Evolutionary conservation across 1,139 yeast genomes (phyloP).

Genomic region (Blastobotrys aristatus): DNA sequence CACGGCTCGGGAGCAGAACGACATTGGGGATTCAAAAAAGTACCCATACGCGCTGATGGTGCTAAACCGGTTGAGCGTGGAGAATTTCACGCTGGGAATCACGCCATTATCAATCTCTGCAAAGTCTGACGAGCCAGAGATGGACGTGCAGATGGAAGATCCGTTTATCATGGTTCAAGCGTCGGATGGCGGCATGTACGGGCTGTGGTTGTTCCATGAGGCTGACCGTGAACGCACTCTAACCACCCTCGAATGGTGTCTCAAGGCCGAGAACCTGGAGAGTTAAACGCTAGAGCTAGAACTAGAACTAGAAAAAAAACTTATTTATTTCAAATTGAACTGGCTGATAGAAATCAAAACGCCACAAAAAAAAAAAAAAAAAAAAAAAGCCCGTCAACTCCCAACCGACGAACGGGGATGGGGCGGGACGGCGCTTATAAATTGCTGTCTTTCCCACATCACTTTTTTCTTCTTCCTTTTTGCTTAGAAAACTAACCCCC

Average conservation of each 20-base stretch:
- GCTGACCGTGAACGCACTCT: conserved; percentile 62
- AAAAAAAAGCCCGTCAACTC: too few species aligned
- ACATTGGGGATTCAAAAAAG: conserved; percentile 23
- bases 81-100: conserved; percentile 76
- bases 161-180: conserved; percentile 76
- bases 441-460: too few species aligned
- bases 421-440: too few species aligned
- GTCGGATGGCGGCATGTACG: conserved; percentile 72
- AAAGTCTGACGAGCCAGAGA: conserved; percentile 44
- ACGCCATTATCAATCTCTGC: conserved; percentile 50
- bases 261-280: conserved; percentile 14
- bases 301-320: neutral
- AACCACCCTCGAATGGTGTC: conserved; percentile 50
- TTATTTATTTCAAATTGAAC: too few species aligned
- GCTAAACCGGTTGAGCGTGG: conserved; percentile 67
- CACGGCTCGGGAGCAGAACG: conserved; percentile 31
- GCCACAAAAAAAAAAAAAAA: too few species aligned
- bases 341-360: too few species aligned
- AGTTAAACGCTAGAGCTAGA: neutral
- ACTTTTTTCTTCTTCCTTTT: too few species aligned
- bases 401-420: too few species aligned
- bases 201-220: conserved; percentile 82
- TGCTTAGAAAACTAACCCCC: too few species aligned
- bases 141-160: conserved; percentile 76
- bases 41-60: conserved; percentile 77